Conservation (phyloP, 768 basidiomycete species). For the Lactarius indigo region DNA sequence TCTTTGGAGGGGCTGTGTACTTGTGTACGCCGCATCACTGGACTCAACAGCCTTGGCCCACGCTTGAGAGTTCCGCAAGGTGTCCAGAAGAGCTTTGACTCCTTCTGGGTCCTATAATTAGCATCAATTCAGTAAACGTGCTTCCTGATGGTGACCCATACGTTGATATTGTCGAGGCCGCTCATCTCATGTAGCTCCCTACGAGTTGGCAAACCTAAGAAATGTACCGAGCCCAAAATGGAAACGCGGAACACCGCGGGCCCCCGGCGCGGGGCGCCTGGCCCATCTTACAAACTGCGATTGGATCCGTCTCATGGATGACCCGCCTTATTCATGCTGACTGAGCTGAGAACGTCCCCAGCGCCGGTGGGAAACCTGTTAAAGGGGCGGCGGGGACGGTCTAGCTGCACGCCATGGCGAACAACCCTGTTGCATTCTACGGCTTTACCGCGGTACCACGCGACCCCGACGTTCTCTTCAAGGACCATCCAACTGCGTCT, state of each 20-base stretch:
- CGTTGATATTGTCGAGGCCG: constrained; percentile 17
- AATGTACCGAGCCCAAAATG: background rate
- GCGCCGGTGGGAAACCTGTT: background rate
- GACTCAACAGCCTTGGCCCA: constrained; percentile 52
- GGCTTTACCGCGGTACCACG: constrained; percentile 49
- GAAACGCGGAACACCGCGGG: background rate
- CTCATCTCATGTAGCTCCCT: background rate
- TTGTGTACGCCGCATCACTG: constrained; percentile 7
- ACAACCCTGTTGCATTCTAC: constrained; percentile 34
- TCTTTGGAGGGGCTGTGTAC: constrained; percentile 12
- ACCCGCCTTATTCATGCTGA: background rate
- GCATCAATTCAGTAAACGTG: background rate
- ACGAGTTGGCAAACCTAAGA: background rate
- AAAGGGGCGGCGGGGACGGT: background rate
- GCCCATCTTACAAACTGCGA: too few species aligned
- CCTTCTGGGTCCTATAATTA: constrained; percentile 22
- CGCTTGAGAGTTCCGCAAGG: constrained; percentile 60
- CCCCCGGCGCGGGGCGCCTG: too few species aligned
- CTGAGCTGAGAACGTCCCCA: background rate
- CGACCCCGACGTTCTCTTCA: constrained; percentile 48
- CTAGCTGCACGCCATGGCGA: constrained; percentile 6
- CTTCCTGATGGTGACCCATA: background rate
- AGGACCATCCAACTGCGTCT: constrained; percentile 42
- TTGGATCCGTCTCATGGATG: too few species aligned
- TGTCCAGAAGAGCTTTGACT: constrained; percentile 69